Conservation (phyloP, 176 grass and related monocot species). For the Rhynchospora pubera region DNA sequence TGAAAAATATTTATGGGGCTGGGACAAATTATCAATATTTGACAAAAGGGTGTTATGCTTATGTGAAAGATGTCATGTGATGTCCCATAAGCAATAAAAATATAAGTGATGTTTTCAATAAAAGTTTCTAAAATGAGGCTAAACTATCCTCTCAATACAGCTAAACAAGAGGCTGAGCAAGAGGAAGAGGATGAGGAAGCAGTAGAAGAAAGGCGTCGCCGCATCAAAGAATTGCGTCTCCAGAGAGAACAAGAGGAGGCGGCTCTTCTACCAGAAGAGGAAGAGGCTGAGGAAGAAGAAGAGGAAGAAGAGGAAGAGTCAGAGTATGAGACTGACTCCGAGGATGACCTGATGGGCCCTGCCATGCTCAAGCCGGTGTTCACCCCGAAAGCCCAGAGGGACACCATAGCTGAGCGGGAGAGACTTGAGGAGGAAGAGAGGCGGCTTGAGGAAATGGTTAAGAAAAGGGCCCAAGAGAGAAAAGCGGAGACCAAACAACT, state of each 20-base stretch:
- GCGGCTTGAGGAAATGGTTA: slow-evolving; percentile 73
- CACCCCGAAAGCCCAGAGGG: slow-evolving; percentile 78
- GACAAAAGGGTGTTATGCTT: not conserved
- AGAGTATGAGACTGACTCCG: slow-evolving; percentile 88
- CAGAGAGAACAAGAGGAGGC: slow-evolving; percentile 67
- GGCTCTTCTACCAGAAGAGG: slow-evolving; percentile 61
- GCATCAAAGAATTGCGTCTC: slow-evolving; percentile 58
- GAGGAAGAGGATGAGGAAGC: slow-evolving; percentile 92
- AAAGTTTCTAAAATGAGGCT: not conserved
- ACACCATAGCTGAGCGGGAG: slow-evolving; percentile 85
- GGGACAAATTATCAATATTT: not conserved
- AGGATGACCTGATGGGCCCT: slow-evolving; percentile 77
- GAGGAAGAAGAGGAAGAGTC: slow-evolving; percentile 75
- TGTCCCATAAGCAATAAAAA: not conserved
- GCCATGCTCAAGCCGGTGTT: slow-evolving; percentile 92
- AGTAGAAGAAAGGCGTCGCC: slow-evolving; percentile 65
- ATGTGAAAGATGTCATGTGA: not conserved
- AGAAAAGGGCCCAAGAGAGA: slow-evolving; percentile 69
- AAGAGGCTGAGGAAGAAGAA: slow-evolving; percentile 50
- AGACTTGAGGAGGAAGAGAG: slow-evolving; percentile 82
- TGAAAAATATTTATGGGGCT: not conserved
- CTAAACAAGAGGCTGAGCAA: slow-evolving; percentile 46
- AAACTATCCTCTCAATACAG: not conserved
- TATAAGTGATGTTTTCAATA: not conserved
- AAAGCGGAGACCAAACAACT: slow-evolving; percentile 66